Evolutionary conservation across 1,284 basidiomycete species (phyloP).

Genomic region (Puccinia hordei): DNA sequence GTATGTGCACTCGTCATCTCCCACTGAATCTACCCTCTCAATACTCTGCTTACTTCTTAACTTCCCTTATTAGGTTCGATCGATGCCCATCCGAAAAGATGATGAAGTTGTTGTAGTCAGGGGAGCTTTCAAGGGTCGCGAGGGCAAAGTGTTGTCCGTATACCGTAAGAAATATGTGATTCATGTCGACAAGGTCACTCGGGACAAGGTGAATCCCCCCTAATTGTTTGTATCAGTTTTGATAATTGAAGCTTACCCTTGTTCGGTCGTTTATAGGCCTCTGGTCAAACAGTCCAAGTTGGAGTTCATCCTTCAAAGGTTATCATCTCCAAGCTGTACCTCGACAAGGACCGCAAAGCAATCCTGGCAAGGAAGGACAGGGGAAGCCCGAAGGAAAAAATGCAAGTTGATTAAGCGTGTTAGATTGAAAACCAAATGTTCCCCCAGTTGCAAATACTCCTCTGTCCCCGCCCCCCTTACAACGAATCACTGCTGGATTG

Average conservation of each 20-base stretch:
- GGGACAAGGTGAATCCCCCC: slow-evolving; percentile 76
- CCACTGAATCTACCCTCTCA: background rate
- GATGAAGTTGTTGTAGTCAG: slow-evolving; percentile 94
- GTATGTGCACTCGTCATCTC: background rate
- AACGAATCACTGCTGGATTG: too few relatives aligned
- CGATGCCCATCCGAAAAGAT: slow-evolving; percentile 94
- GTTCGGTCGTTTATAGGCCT: slow-evolving; percentile 58
- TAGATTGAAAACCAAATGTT: background rate
- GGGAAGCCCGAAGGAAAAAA: slow-evolving; percentile 31
- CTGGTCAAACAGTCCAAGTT: slow-evolving; percentile 89
- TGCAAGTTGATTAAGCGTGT: slow-evolving; percentile 37
- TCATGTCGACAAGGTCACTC: slow-evolving; percentile 95
- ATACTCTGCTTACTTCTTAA: background rate
- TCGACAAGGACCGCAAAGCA: slow-evolving; percentile 62
- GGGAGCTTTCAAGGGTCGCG: slow-evolving; percentile 75
- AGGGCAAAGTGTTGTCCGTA: slow-evolving; percentile 71
- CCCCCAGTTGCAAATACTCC: background rate
- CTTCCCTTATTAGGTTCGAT: slow-evolving; percentile 69
- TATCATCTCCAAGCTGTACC: slow-evolving; percentile 68
- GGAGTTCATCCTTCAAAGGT: slow-evolving; percentile 97
- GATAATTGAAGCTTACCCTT: background rate
- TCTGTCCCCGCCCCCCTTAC: too few relatives aligned
- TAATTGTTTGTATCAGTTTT: background rate
- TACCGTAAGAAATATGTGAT: slow-evolving; percentile 99
- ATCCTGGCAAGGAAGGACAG: slow-evolving; percentile 62